Base-by-base conservation (phyloP, 495 filamentous ascomycete species). In the Glutinoglossum americanum region DNA sequence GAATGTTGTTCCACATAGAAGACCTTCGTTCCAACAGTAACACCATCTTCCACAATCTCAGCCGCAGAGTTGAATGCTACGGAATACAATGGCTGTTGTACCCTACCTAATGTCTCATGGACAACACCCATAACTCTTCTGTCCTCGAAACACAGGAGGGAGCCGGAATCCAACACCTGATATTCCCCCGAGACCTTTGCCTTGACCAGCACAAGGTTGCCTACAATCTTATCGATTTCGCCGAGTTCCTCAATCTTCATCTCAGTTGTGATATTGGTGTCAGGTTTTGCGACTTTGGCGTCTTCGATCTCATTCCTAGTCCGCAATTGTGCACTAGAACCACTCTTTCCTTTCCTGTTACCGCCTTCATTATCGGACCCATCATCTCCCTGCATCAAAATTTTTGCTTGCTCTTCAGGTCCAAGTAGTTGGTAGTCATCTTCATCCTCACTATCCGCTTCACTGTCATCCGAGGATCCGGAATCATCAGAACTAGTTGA, bases 1-100 rank as follows among this genome's bases (percentile, higher is more conserved):
- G 86, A 84, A 63, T 89, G 80, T 17, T 74, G 65, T 21, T 81
- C 76, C 0, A 89, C 81, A 59, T 94, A 95, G 69, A 78, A 96
- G 0, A 96, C 69, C 11, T 73, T 72, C 27, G 77, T 77, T n/a
- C 80, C 84, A 39, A 73, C 68, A 6, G 65, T 64, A 6, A 96
- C 62, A n/a, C 80, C 82, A 10, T 76, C 72, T 26, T 80, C 77
- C 10, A 73, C 68, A 27, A 92, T 78, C 53, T 89, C 85, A 10
- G 75, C 73, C 1, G 75, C 69, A 27, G 74, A 81, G 0, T 74
- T 70, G 65, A 88, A 94, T 21, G 76, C 73, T 0, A 94, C 76
- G 0, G 81, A 80, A 66, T 96, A 98, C 25, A 84, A 67, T 0
- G 92, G 92, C 61, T 86, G 80, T 60, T 83, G 77, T 1, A 95